These are phyloP conservation scores for Blastobotrys serpentis DNA, from an alignment of 1,139 yeast genomes.

Conservation along the genomic window DNA sequence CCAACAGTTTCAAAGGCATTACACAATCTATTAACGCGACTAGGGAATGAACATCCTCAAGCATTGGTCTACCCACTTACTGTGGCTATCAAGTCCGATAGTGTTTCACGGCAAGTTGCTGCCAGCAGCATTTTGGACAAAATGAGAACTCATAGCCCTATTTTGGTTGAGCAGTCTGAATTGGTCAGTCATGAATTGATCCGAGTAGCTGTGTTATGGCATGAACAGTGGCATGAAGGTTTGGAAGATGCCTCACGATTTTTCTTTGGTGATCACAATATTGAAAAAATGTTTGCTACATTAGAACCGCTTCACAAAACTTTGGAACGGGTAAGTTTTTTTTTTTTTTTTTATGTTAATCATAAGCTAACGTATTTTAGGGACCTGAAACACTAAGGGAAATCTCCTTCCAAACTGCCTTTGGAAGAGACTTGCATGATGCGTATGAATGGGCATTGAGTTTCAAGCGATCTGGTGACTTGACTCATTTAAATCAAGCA, in stretches of 20 bases:
- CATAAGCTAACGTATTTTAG: too few relatives aligned
- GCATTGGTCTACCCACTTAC: slow-evolving; percentile 93
- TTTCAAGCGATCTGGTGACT: slow-evolving; percentile 79
- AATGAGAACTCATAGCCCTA: slow-evolving; percentile 84
- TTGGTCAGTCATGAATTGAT: slow-evolving; percentile 91
- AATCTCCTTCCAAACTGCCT: slow-evolving; percentile 87
- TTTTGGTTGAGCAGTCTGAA: slow-evolving; percentile 87
- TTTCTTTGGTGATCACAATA: slow-evolving; percentile 91
- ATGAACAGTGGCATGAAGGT: slow-evolving; percentile 98
- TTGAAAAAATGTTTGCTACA: slow-evolving; percentile 90
- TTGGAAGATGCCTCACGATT: slow-evolving; percentile 93
- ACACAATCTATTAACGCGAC: slow-evolving; percentile 75
- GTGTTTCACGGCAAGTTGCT: slow-evolving; percentile 84
- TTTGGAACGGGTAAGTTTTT: slow-evolving; percentile 49
- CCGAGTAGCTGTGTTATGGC: slow-evolving; percentile 95
- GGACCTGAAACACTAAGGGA: slow-evolving; percentile 95
- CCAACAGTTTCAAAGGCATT: slow-evolving; percentile 78
- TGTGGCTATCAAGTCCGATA: slow-evolving; percentile 93
- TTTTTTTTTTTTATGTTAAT: too few relatives aligned
- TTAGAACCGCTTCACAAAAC: slow-evolving; percentile 84
- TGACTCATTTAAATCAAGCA: slow-evolving; percentile 88
- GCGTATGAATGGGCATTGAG: slow-evolving; percentile 93
- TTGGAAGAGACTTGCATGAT: slow-evolving; percentile 88
- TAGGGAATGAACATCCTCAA: slow-evolving; percentile 96
- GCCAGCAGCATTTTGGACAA: slow-evolving; percentile 89